Evolutionary conservation across 345 rosid species (phyloP).

Genomic region (Gossypium sturtianum): DNA sequence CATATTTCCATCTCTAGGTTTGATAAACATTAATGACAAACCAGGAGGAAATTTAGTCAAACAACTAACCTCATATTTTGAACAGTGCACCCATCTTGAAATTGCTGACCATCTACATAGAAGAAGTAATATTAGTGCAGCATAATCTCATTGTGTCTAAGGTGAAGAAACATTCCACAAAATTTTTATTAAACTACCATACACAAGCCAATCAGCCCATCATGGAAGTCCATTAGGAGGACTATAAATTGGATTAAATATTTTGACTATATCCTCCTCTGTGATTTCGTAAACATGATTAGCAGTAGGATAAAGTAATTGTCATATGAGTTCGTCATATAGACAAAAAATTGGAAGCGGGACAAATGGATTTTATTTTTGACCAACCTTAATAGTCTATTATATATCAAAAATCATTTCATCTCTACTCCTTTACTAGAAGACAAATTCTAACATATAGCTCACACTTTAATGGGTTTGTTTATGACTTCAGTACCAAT

Average conservation of each 20-base stretch:
- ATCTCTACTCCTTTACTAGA: too few species aligned
- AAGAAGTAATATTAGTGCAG: slow-evolving; percentile 14
- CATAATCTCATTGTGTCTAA: background rate
- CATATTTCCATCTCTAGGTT: background rate
- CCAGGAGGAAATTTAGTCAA: background rate
- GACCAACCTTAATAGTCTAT: background rate
- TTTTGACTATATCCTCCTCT: too few species aligned
- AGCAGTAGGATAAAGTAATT: background rate
- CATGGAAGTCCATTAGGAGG: background rate
- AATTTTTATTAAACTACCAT: background rate
- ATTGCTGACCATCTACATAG: slow-evolving; percentile 48
- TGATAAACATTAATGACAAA: background rate
- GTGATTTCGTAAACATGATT: background rate
- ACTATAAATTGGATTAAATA: too few species aligned
- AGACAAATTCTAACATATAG: background rate
- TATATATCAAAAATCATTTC: background rate
- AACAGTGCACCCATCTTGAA: slow-evolving; percentile 60
- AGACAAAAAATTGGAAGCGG: background rate
- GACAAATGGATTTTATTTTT: background rate
- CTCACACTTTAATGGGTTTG: background rate
- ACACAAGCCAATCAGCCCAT: background rate
- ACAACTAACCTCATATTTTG: slow-evolving; percentile 58
- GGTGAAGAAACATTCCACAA: background rate
- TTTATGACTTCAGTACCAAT: background rate
- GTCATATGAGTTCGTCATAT: background rate